Percentiles rank a stretch among this genome's conserved stretches.
These are phyloP conservation scores for Musa itinerans DNA, from an alignment of 176 grass and related monocot species.

Conservation along the genomic window DNA sequence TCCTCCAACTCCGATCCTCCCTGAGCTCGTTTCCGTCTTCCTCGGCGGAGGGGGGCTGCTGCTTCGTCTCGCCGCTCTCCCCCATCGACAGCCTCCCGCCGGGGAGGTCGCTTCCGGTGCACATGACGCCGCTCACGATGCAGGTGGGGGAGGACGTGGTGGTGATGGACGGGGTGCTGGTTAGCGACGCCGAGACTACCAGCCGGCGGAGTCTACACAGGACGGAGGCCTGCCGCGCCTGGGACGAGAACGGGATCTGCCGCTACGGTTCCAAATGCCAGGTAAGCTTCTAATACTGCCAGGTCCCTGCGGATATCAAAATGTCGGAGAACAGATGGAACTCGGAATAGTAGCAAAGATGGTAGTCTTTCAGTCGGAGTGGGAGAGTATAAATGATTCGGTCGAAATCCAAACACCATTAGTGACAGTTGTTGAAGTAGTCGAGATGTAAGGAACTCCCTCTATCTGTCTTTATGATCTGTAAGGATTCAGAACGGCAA, in stretches of 20 bases:
- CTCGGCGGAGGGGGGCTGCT: neutral
- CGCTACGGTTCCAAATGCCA: conserved; percentile 22
- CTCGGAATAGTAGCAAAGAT: neutral
- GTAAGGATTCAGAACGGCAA: neutral
- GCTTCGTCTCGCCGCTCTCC: conserved; percentile 6
- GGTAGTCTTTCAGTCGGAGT: neutral
- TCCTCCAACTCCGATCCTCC: neutral
- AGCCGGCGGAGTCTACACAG: neutral
- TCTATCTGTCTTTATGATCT: neutral
- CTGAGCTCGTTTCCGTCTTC: neutral
- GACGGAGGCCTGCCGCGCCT: conserved; percentile 10
- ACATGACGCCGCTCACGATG: conserved; percentile 4
- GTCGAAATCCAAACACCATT: neutral
- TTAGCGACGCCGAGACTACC: conserved; percentile 1
- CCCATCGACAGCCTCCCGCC: neutral
- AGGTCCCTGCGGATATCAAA: no score
- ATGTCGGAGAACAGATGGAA: no score
- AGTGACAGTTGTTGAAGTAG: neutral
- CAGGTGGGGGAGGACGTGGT: neutral
- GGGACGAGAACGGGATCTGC: conserved; percentile 16
- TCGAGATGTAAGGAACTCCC: neutral
- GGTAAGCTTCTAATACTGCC: neutral
- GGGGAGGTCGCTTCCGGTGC: neutral
- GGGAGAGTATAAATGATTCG: neutral
- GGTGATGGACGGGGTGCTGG: conserved; percentile 34